These are phyloP conservation scores for Yarrowia sp. DNA, from an alignment of 805 yeast genomes.

Conservation along the genomic window DNA sequence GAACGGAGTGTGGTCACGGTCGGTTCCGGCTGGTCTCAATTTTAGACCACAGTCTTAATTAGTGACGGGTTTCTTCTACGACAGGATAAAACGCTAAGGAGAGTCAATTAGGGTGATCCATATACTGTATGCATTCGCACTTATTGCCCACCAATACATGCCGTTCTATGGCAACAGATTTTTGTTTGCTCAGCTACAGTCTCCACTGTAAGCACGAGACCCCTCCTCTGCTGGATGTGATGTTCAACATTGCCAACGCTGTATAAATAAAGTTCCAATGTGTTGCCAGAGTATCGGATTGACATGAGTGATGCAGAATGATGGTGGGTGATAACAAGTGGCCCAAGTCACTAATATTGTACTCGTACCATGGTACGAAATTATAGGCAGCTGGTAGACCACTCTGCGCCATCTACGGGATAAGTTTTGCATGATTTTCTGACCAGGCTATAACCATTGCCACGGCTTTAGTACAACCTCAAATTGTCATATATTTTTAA, in stretches of 20 bases:
- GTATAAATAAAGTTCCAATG: not conserved
- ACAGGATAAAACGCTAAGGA: not conserved
- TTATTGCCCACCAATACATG: not conserved
- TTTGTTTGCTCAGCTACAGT: not conserved
- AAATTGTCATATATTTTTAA: not conserved
- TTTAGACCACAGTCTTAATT: not conserved
- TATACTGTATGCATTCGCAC: not conserved
- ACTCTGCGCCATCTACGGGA: not conserved
- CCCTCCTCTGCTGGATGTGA: not conserved
- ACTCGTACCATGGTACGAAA: too few species aligned
- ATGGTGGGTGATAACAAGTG: not conserved
- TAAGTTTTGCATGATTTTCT: not conserved
- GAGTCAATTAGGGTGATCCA: too few species aligned
- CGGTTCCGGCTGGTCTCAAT: conserved; percentile 18
- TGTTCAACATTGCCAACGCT: not conserved
- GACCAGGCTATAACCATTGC: not conserved
- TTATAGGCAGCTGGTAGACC: not conserved
- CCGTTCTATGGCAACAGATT: not conserved
- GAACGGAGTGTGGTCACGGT: not conserved
- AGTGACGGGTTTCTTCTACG: not conserved
- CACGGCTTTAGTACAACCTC: not conserved
- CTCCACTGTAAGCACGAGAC: too few species aligned
- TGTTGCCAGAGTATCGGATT: conserved; percentile 21
- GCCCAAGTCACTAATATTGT: not conserved
- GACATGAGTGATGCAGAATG: conserved; percentile 9